Base-by-base conservation (phyloP, 2,329 filamentous ascomycete species). In the Gnomoniopsis sp. region DNA sequence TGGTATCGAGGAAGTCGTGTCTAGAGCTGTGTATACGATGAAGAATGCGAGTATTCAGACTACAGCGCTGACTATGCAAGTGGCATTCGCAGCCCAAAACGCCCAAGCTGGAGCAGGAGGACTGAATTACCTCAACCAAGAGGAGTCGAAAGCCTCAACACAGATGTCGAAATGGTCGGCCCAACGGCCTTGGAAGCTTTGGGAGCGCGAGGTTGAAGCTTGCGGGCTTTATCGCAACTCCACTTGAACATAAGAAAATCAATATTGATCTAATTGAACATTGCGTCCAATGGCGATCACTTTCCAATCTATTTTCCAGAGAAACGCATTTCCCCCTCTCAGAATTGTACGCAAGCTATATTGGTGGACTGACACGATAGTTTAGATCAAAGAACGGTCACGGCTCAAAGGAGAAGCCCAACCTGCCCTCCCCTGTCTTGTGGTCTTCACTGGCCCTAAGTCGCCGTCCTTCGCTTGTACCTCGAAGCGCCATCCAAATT, bases 21-120 rank as follows among this genome's bases (percentile, higher is more conserved):
- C 73, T 55, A 66, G 73, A 19, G 72, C 74, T 1, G 64, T 80
- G 2, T 79, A 79, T 59, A 78, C 77, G 0, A 67, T 71, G 57
- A 67, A 70, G 59, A 79, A 79, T 60, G 77, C 77, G 1, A 64
- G 64, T 7, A 69, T 77, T 4, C 76, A 78, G 64, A 72, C 72
- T 1, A 69, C 70, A 33, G 74, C 76, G 2, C 61, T 77, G 57
- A 65, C 63, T 3, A 44, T 67, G 44, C 59, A 64, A 41, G 53
- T 54, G 23, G 41, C 66, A 21, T 54, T 62, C n/a, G 63, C 46
- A 49, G 58, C 51, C 48, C 55, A 55, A 10, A 23, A n/a, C 8
- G 53, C 44, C 19, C 17, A 34, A 11, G 33, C 49, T 8, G 19
- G 21, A 6, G 34, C 19, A 21, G 6, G 14, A 2, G 10, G 36